A percentile compares a stretch with the other conserved stretches of the same genome.
These are phyloP conservation scores for Colletotrichum australisinense DNA, from an alignment of 2,329 filamentous ascomycete genomes.

Conservation along the genomic window DNA sequence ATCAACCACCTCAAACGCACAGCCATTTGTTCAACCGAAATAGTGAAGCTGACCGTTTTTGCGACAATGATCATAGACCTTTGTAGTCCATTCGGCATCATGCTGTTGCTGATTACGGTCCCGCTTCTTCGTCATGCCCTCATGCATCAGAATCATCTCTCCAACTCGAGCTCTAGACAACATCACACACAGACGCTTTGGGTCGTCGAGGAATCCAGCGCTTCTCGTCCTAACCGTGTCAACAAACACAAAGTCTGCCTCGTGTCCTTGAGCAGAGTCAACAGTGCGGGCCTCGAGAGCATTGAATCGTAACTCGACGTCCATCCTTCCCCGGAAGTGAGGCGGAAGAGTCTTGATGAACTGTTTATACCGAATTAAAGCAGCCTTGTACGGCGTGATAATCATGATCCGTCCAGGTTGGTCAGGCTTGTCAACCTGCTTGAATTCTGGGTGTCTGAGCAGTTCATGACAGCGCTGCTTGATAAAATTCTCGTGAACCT, in stretches of 20 bases:
- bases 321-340: slow-evolving; percentile 10
- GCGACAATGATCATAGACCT: slow-evolving; percentile 24
- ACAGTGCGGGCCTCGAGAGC: slow-evolving; percentile 49
- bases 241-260: slow-evolving; percentile 60
- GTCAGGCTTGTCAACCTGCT: slow-evolving; percentile 39
- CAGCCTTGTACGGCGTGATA: slow-evolving; percentile 55
- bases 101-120: not conserved
- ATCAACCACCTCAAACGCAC: not conserved
- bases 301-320: not conserved
- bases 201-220: slow-evolving; percentile 55
- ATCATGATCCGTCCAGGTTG: slow-evolving; percentile 54
- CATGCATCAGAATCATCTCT: slow-evolving; percentile 58
- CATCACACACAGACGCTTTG: slow-evolving; percentile 57
- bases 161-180: slow-evolving; percentile 57
- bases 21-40: not conserved
- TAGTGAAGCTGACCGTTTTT: slow-evolving; percentile 6
- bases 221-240: slow-evolving; percentile 56
- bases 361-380: slow-evolving; percentile 48
- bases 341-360: slow-evolving; percentile 15
- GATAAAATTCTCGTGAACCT: slow-evolving; percentile 50
- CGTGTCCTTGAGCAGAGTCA: slow-evolving; percentile 58
- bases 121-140: slow-evolving; percentile 43
- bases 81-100: slow-evolving; percentile 25
- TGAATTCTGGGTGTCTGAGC: slow-evolving; percentile 46
- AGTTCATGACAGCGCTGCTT: slow-evolving; percentile 46